Base-by-base conservation (phyloP, 805 yeast species). In the Nakazawaea sp. region DNA sequence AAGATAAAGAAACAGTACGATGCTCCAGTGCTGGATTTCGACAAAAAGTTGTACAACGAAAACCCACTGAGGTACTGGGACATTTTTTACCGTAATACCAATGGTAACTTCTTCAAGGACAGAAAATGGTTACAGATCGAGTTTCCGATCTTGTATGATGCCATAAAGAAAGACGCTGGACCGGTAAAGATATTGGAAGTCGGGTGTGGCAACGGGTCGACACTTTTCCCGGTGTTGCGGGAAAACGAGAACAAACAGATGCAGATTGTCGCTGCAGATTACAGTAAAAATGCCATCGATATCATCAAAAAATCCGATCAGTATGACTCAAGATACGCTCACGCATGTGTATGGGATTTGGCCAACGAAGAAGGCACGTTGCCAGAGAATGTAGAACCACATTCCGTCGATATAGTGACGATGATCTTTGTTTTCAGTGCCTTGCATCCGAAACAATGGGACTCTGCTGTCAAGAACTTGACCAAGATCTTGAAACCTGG, bases 141-240 rank as follows among this genome's bases (percentile, higher is more conserved):
- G 61, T 92, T 92, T 45, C 98, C 98, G 1, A 63, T 75, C 11
- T 60, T 92, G 25, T 90, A 82, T 52, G 81, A 79, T 43, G 82
- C 86, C 5, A 86, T 95, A 3, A 70, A 73, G 18, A 16, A 29
- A 20, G 82, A 79, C 46, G 68, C 80, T 5, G 82, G 87, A n/a
- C 74, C 81, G 4, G 69, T 70, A 17, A 76, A 80, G 3, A 81
- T 92, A 24, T 68, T 92, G 38, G 98, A 92, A 58, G 81, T 92
- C 32, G 98, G 98, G 3, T 92, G 98, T 62, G 98, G 98, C 40
- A 97, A 96, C 4, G 98, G 98, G 9, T 92, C 92, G 58, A 92
- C 98, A 0, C 73, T 92, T 66, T 92, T 82, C 57, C 98, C 98
- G 4, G 80, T 92, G 16, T 62, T 92, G 41, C 71, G 71, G 38